Evolutionary conservation across 2,329 filamentous ascomycete genomes (phyloP).

Genomic region (Aspergillus awamori): DNA sequence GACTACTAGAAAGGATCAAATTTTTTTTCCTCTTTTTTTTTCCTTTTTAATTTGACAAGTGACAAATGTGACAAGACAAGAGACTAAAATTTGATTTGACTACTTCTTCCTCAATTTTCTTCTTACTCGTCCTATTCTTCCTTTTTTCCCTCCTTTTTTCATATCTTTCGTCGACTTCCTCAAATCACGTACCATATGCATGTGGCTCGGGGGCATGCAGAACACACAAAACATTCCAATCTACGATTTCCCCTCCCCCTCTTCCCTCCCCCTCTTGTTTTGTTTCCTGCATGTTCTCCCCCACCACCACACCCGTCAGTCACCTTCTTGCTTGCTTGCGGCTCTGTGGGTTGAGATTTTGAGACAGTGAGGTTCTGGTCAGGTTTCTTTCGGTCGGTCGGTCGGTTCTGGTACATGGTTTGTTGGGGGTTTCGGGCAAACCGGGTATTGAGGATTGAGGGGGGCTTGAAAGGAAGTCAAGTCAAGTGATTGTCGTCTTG

Average conservation of each 20-base stretch:
- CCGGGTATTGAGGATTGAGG: neutral
- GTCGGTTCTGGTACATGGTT: neutral
- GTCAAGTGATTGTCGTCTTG: neutral
- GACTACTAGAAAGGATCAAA: slow-evolving; percentile 70
- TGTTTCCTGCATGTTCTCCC: neutral
- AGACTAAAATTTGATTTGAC: slow-evolving; percentile 5
- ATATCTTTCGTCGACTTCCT: neutral
- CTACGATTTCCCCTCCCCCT: neutral
- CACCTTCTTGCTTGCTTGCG: neutral
- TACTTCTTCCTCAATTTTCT: neutral
- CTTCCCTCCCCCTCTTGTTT: neutral
- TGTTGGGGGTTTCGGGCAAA: neutral
- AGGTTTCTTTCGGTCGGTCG: slow-evolving; percentile 4
- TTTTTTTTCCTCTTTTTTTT: slow-evolving; percentile 26
- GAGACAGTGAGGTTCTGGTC: slow-evolving; percentile 4
- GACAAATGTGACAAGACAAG: neutral
- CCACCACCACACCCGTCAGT: neutral
- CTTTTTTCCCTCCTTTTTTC: neutral
- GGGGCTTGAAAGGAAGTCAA: neutral
- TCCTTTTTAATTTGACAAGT: neutral
- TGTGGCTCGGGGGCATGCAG: too few species aligned
- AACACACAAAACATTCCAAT: neutral
- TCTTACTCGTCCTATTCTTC: neutral
- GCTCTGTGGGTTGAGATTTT: neutral
- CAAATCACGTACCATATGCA: too few species aligned